phyloP scores from a whole-genome alignment of 345 rosid species.

The Mangifera indica region DNA sequence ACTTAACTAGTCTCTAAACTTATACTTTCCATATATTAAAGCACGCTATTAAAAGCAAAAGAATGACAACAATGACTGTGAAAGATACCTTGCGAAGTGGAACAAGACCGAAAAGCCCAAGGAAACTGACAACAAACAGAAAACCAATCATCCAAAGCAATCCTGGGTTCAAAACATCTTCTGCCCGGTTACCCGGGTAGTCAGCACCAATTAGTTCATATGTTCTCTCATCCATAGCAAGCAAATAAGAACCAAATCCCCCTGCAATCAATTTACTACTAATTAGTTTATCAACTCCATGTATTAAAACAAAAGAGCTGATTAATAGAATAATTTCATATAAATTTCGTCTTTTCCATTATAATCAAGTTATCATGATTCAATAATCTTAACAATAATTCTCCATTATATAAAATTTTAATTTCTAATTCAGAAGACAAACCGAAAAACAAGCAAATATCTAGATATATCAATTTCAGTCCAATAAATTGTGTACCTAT shows the following conservation, averaged over 20 bases:
- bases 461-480: neutral
- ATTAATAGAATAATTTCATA: too few relatives aligned
- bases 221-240: constrained; percentile 86
- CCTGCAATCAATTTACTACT: constrained; percentile 38
- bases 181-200: constrained; percentile 72
- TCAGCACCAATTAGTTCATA: constrained; percentile 80
- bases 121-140: constrained; percentile 79
- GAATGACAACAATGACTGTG: neutral
- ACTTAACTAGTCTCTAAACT: neutral
- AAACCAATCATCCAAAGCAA: constrained; percentile 92
- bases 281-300: neutral
- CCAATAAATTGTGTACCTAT: neutral
- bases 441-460: too few relatives aligned
- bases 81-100: constrained; percentile 80
- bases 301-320: neutral
- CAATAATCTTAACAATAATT: too few relatives aligned
- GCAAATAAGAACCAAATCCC: constrained; percentile 82
- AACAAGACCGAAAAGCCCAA: constrained; percentile 84
- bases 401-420: too few relatives aligned
- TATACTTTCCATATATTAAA: neutral
- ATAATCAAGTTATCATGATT: too few relatives aligned
- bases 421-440: too few relatives aligned
- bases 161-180: constrained; percentile 77
- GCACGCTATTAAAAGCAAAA: neutral
- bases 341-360: too few relatives aligned